Evolutionary conservation across 2,329 filamentous ascomycete species (phyloP).

Genomic region (Didymella segeticola): DNA sequence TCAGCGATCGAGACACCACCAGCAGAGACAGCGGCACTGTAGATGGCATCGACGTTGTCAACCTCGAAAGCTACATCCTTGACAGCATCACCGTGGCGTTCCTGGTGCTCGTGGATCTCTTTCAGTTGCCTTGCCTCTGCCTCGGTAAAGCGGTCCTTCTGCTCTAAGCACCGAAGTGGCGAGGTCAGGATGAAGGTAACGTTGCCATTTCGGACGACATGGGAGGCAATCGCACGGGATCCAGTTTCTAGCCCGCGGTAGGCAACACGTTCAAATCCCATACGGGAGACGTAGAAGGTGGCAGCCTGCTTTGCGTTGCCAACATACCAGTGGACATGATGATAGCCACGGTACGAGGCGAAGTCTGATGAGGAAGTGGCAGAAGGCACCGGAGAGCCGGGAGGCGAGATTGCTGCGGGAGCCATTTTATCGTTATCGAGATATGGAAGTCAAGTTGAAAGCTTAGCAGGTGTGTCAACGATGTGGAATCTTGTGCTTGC

Average conservation of each 20-base stretch:
- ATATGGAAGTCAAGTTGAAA: background rate
- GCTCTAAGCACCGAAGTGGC: conserved; percentile 65
- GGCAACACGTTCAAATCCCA: conserved; percentile 83
- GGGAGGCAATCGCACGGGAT: conserved; percentile 78
- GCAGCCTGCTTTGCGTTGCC: conserved; percentile 97
- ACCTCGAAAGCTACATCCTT: conserved; percentile 97
- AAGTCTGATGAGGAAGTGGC: conserved; percentile 41
- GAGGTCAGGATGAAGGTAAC: conserved; percentile 86
- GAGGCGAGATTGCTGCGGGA: conserved; percentile 49
- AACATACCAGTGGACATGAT: conserved; percentile 95
- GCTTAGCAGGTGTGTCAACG: background rate
- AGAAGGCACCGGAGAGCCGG: conserved; percentile 47
- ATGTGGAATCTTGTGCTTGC: background rate
- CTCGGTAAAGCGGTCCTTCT: conserved; percentile 37
- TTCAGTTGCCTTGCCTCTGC: conserved; percentile 71
- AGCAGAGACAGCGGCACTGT: conserved; percentile 71
- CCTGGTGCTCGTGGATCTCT: conserved; percentile 83
- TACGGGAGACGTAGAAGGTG: conserved; percentile 83
- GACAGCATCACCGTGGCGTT: conserved; percentile 89
- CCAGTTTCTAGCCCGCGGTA: conserved; percentile 91
- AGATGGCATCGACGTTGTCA: conserved; percentile 84
- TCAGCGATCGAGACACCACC: conserved; percentile 68
- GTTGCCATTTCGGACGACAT: conserved; percentile 78
- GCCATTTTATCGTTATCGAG: conserved; percentile 32
- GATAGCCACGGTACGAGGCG: conserved; percentile 77